Percentiles rank a stretch among this genome's conserved stretches.
These are phyloP conservation scores for Apophysomyces sp. DNA, from an alignment of 371 early-diverging fungal species.

Conservation along the genomic window DNA sequence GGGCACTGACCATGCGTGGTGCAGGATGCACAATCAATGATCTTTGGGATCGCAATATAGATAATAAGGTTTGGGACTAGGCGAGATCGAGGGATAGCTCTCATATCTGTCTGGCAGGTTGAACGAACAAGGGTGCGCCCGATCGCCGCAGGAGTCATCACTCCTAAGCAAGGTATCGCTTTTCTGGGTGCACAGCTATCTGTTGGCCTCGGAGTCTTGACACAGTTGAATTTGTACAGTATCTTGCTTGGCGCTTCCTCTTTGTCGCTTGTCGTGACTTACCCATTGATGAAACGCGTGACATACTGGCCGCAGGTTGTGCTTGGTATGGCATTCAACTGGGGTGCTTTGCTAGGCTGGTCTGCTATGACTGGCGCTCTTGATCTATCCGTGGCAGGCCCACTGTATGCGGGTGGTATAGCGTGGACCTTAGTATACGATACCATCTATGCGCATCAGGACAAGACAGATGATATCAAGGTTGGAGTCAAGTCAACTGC, in stretches of 20 bases:
- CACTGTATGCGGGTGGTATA: conserved; percentile 85
- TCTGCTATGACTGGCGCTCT: conserved; percentile 80
- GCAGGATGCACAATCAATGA: conserved; percentile 98
- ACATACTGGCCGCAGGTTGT: conserved; percentile 95
- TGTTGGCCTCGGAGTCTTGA: conserved; percentile 78
- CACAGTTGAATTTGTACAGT: conserved; percentile 75
- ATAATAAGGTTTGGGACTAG: conserved; percentile 69
- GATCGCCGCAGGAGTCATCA: conserved; percentile 78
- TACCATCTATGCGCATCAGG: conserved; percentile 96
- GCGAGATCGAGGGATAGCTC: no score
- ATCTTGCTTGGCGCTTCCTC: conserved; percentile 84
- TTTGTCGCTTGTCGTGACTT: conserved; percentile 74
- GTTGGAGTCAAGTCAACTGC: conserved; percentile 95
- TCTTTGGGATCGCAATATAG: conserved; percentile 91
- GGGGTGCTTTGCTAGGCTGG: conserved; percentile 94
- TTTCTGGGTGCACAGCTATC: conserved; percentile 83
- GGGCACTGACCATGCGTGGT: conserved; percentile 93
- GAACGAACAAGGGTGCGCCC: conserved; percentile 86
- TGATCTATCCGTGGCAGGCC: conserved; percentile 73
- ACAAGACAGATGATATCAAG: conserved; percentile 84
- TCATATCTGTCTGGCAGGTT: conserved; percentile 44
- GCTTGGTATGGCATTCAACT: conserved; percentile 92
- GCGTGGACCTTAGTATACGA: conserved; percentile 96
- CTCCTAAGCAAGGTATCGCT: conserved; percentile 67
- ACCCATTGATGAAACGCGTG: conserved; percentile 95